Evolutionary conservation across 257 asterid species (phyloP).

Genomic region (Eustoma russellianum): DNA sequence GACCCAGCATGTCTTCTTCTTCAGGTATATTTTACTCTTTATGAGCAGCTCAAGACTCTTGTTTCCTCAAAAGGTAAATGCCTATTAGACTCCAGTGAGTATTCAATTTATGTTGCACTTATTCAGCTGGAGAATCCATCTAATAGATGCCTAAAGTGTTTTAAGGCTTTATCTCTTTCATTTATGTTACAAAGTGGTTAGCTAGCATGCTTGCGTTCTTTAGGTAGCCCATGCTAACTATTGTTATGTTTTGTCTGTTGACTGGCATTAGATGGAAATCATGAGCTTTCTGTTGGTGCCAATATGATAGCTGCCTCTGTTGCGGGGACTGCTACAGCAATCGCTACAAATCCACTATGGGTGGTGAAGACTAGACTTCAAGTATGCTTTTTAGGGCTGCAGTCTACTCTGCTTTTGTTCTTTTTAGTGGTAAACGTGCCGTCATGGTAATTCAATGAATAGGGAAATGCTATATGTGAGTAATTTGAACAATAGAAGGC

Average conservation of each 20-base stretch:
- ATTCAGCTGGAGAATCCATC: not conserved
- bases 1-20: conserved; percentile 16
- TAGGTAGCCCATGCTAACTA: conserved; percentile 4
- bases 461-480: not conserved
- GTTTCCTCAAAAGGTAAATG: conserved; percentile 83
- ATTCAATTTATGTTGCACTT: not conserved
- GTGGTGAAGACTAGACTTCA: conserved; percentile 96
- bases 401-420: not conserved
- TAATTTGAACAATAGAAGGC: too few relatives aligned
- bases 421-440: not conserved
- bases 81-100: not conserved
- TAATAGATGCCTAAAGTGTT: not conserved
- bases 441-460: not conserved
- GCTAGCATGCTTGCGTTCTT: not conserved
- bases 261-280: conserved; percentile 53
- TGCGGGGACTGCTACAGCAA: conserved; percentile 89
- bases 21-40: conserved; percentile 91
- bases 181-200: too few relatives aligned
- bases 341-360: conserved; percentile 95
- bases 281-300: conserved; percentile 81
- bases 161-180: not conserved
- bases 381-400: conserved; percentile 28
- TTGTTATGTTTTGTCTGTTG: not conserved
- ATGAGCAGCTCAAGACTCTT: conserved; percentile 68
- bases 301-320: conserved; percentile 94